phyloP scores from a whole-genome alignment of 108 stramenopile species.

The Discostella pseudostelligera region DNA sequence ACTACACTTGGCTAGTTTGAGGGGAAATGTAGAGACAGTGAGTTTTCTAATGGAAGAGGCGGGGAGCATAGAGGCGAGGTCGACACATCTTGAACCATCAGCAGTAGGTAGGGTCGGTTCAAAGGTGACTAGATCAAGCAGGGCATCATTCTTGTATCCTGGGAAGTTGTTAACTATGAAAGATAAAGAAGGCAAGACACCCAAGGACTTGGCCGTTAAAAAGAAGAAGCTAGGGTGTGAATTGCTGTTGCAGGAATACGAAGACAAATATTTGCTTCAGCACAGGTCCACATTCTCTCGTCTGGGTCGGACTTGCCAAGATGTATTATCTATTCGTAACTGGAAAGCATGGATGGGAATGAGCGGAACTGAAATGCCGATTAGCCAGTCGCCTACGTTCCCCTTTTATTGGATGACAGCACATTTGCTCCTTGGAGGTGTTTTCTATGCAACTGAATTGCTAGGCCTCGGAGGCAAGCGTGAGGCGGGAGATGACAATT shows the following conservation, averaged over 20 bases:
- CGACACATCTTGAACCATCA: conserved; percentile 8
- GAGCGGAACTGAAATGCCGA: conserved; percentile 46
- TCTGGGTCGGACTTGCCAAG: conserved; percentile 30
- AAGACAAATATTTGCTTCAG: conserved; percentile 40
- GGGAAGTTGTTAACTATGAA: conserved; percentile 46
- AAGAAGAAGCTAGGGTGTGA: conserved; percentile 76
- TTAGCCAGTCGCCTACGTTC: conserved; percentile 64
- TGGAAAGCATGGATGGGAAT: conserved; percentile 83
- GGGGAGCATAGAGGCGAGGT: conserved; percentile 3
- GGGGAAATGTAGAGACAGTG: conserved; percentile 84
- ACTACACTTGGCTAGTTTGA: conserved; percentile 87
- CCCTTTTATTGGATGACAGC: conserved; percentile 73
- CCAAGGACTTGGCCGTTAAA: conserved; percentile 74
- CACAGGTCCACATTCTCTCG: conserved; percentile 30
- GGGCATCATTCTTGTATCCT: conserved; percentile 19
- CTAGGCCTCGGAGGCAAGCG: conserved; percentile 39
- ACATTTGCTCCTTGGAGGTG: conserved; percentile 43
- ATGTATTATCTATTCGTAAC: conserved; percentile 46
- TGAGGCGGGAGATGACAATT: conserved; percentile 31
- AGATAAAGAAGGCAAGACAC: conserved; percentile 79
- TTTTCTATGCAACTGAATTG: conserved; percentile 51
- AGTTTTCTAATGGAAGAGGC: conserved; percentile 72
- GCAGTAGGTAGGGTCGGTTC: conserved; percentile 36
- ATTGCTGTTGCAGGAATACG: conserved; percentile 56
- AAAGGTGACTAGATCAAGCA: conserved; percentile 12